Conservation (phyloP, 306 rosid genomes). For the Bauhinia variegata region DNA sequence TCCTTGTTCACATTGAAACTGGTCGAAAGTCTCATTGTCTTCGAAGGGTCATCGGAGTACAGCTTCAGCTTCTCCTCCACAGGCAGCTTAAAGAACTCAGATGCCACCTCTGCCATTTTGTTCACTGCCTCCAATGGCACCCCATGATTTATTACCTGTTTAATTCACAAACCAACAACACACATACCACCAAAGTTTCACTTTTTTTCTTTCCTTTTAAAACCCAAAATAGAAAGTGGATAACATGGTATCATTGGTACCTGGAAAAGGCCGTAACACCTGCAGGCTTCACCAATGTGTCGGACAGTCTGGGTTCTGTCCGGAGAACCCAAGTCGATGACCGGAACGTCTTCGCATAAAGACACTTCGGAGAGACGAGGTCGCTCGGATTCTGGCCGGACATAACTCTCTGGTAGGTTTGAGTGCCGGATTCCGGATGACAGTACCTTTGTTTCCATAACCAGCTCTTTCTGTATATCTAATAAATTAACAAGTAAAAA, state of each 20-base stretch:
- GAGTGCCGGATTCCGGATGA: conserved; percentile 57
- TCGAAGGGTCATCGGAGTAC: conserved; percentile 85
- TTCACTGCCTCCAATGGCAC: conserved; percentile 55
- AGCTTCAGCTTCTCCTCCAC: conserved; percentile 86
- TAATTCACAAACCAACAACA: background rate
- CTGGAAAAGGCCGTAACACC: conserved; percentile 78
- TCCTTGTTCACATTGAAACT: conserved; percentile 84
- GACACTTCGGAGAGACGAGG: conserved; percentile 70
- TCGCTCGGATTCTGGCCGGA: conserved; percentile 84
- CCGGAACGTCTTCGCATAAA: conserved; percentile 63
- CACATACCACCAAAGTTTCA: too few relatives aligned
- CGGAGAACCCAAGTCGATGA: conserved; percentile 60
- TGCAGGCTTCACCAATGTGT: conserved; percentile 73
- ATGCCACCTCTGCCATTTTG: conserved; percentile 55
- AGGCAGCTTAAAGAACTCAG: conserved; percentile 64
- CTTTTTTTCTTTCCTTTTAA: background rate
- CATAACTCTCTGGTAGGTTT: conserved; percentile 67
- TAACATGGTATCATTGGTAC: conserved; percentile 31
- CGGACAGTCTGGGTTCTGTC: conserved; percentile 41
- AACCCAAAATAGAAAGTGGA: background rate
- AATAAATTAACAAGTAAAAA: background rate
- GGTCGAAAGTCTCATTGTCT: conserved; percentile 74
- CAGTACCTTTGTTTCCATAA: conserved; percentile 61
- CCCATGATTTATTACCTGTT: conserved; percentile 78
- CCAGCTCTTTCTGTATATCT: background rate